Conservation (phyloP, 305 asterid genomes). For the Solanum hybrid region DNA sequence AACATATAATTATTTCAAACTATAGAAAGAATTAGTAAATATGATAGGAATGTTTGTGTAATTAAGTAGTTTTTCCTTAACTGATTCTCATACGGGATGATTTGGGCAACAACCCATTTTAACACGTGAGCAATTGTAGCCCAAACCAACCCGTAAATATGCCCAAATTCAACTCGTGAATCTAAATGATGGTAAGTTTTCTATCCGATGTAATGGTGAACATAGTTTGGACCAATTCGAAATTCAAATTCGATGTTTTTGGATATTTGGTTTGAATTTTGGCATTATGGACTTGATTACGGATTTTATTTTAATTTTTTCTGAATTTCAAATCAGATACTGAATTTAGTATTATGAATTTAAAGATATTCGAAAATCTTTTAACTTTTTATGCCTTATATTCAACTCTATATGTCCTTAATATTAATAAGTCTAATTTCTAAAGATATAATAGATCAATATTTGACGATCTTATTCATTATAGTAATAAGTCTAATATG, state of each 20-base stretch:
- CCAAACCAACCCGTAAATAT: background rate
- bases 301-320: background rate
- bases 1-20: too few species aligned
- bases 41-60: background rate
- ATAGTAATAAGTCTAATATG: too few species aligned
- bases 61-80: background rate
- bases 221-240: background rate
- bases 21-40: background rate
- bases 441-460: background rate
- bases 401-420: background rate
- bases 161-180: background rate
- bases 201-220: background rate
- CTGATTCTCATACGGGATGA: background rate
- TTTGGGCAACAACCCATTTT: background rate
- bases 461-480: background rate
- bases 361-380: background rate
- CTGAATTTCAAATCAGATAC: background rate
- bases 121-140: background rate
- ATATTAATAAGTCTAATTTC: too few species aligned
- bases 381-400: background rate
- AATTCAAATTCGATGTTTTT: background rate
- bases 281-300: background rate
- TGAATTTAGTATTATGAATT: too few species aligned
- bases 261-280: too few species aligned
- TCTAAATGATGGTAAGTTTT: background rate